phyloP scores from a whole-genome alignment of 106 monocot genomes.

The Amphibolis antarctica region DNA sequence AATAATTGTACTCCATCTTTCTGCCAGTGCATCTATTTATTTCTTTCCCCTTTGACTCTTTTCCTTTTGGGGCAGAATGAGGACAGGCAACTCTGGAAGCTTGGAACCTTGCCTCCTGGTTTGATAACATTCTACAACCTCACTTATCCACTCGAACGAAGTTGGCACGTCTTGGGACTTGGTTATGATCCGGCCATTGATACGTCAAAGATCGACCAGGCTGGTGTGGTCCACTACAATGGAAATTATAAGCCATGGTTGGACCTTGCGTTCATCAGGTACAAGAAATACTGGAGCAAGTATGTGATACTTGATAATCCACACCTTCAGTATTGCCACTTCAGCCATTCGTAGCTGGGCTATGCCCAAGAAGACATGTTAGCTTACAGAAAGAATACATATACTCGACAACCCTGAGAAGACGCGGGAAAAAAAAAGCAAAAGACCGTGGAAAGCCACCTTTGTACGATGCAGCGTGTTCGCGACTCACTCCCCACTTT shows the following conservation, averaged over 20 bases:
- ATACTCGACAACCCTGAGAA: too few relatives aligned
- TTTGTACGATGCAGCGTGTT: too few relatives aligned
- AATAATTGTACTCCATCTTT: too few relatives aligned
- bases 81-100: constrained; percentile 55
- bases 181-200: constrained; percentile 50
- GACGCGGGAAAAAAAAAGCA: too few relatives aligned
- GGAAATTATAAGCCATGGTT: constrained; percentile 72
- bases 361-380: too few relatives aligned
- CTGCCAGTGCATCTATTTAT: too few relatives aligned
- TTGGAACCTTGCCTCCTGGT: constrained; percentile 55
- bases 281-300: constrained; percentile 41
- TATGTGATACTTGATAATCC: constrained; percentile 20
- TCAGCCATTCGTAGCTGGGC: constrained; percentile 2
- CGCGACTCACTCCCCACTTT: too few relatives aligned
- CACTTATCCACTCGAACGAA: constrained; percentile 44
- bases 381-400: too few relatives aligned
- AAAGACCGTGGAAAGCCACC: too few relatives aligned
- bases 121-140: constrained; percentile 59
- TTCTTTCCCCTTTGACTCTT: too few relatives aligned
- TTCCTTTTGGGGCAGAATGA: constrained; percentile 28
- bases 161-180: constrained; percentile 63
- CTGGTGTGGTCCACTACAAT: constrained; percentile 57
- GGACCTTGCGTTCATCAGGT: constrained; percentile 43
- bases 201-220: constrained; percentile 22
- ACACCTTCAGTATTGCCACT: constrained; percentile 21